Evolutionary conservation across 1,284 basidiomycete genomes (phyloP).

Genomic region (Leccinum holopus): DNA sequence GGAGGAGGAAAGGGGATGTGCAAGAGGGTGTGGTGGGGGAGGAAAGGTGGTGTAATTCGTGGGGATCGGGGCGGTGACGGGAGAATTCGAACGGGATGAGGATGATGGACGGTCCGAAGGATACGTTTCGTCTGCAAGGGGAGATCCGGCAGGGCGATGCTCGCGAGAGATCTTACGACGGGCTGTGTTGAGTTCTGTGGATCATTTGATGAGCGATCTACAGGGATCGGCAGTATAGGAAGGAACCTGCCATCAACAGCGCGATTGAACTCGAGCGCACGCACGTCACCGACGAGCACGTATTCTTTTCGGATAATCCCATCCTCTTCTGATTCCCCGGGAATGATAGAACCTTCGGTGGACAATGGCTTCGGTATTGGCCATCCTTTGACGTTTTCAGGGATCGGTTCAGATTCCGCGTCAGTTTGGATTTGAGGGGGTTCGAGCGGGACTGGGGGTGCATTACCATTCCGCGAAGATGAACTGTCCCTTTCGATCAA

Average conservation of each 20-base stretch:
- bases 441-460: constrained; percentile 11
- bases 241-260: constrained; percentile 64
- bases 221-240: neutral
- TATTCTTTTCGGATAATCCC: constrained; percentile 72
- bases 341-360: constrained; percentile 67
- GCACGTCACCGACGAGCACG: constrained; percentile 72
- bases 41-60: constrained; percentile 57
- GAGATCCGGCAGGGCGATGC: constrained; percentile 45
- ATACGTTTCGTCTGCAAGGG: constrained; percentile 42
- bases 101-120: constrained; percentile 29
- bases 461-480: constrained; percentile 21
- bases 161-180: constrained; percentile 60
- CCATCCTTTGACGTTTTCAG: constrained; percentile 18
- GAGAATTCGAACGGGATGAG: constrained; percentile 25
- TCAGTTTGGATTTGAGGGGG: constrained; percentile 15
- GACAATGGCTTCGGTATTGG: constrained; percentile 40
- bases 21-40: constrained; percentile 50
- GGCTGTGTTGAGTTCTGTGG: constrained; percentile 60
- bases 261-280: constrained; percentile 75
- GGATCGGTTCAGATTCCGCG: constrained; percentile 4
- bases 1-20: constrained; percentile 59
- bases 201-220: constrained; percentile 13
- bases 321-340: constrained; percentile 81
- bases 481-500: constrained; percentile 6
- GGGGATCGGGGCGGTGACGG: constrained; percentile 28